Base-by-base conservation (phyloP, 2,329 filamentous ascomycete genomes). In the Alternaria sp. region DNA sequence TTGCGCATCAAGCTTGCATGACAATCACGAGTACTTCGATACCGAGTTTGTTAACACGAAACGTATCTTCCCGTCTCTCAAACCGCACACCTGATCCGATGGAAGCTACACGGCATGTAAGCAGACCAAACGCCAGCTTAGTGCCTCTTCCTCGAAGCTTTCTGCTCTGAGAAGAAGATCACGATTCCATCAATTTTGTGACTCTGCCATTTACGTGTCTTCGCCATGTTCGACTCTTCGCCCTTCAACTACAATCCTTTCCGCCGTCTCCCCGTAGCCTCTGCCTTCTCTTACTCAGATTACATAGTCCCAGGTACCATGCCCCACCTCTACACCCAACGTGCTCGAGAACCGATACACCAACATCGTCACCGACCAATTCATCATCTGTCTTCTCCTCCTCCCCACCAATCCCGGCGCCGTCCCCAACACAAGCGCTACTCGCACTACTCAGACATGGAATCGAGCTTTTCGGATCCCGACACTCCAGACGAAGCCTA, bases 1-100 rank as follows among this genome's bases (percentile, higher is more conserved):
- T 58, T 64, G 58, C 54, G 43, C 52, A 51, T 52, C 47, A 22
- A 3, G 52, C 24, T 48, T 53, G 47, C 41, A 28, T 26, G 43
- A 49, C 49, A 52, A 62, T 46, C 53, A 51, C 28, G 42, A 24
- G 14, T 53, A 32, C 41, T 22, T 51, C 12, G n/a, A 44, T 36
- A 28, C 51, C 44, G 44, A 59, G 36, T 48, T 54, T 34, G 44
- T 44, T 55, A 34, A 44, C 43, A 55, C 51, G 4, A 43, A 20
- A 49, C 44, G 51, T 38, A 24, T 51, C 24, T 32, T 44, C 28
- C 57, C 57, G 57, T 55, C 32, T 20, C 34, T 43, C 46, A 38
- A 54, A 54, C 43, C n/a, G 20, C 20, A 47, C 44, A 48, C 48
- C 51, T 49, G 30, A 38, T 5, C n/a, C 28, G 43, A 16, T 22